Conservation (phyloP, 768 basidiomycete genomes). For the Auriscalpium vulgare region DNA sequence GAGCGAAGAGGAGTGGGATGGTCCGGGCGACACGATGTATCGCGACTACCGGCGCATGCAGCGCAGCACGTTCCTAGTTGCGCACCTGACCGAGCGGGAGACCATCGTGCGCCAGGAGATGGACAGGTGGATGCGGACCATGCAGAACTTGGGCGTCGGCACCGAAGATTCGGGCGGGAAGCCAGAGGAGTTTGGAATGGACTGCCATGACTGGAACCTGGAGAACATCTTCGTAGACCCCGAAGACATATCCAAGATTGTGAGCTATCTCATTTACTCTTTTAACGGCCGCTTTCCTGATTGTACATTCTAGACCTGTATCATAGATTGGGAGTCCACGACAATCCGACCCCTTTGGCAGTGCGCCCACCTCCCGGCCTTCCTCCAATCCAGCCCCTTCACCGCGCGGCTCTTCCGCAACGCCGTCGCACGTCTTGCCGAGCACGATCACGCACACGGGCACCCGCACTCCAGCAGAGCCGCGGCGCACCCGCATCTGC, state of each 20-base stretch:
- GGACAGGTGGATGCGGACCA: slow-evolving; percentile 58
- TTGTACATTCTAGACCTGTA: slow-evolving; percentile 50
- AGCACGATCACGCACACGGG: slow-evolving; percentile 9
- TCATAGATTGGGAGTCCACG: slow-evolving; percentile 92
- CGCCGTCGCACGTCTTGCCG: slow-evolving; percentile 44
- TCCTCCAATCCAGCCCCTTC: slow-evolving; percentile 73
- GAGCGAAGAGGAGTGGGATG: slow-evolving; percentile 68
- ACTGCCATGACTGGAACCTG: slow-evolving; percentile 79
- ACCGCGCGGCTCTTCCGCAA: slow-evolving; percentile 63
- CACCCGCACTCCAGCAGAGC: slow-evolving; percentile 17
- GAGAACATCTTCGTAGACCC: slow-evolving; percentile 82
- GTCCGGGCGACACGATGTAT: slow-evolving; percentile 73
- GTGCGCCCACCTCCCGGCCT: slow-evolving; percentile 73
- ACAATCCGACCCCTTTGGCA: slow-evolving; percentile 82
- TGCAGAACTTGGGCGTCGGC: slow-evolving; percentile 45
- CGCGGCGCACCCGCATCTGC: slow-evolving; percentile 12
- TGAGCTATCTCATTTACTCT: slow-evolving; percentile 31
- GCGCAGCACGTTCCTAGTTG: slow-evolving; percentile 68
- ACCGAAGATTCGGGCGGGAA: slow-evolving; percentile 21
- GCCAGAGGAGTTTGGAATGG: slow-evolving; percentile 66
- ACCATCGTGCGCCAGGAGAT: slow-evolving; percentile 60
- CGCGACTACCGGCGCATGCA: slow-evolving; percentile 78
- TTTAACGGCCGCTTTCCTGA: slow-evolving; percentile 2
- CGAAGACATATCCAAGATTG: slow-evolving; percentile 58
- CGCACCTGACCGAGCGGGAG: slow-evolving; percentile 60